A percentile compares a stretch with the other conserved stretches of the same genome.
These are phyloP conservation scores for Tetrastigma voinierianum DNA, from an alignment of 164 flowering plant species.

Conservation along the genomic window DNA sequence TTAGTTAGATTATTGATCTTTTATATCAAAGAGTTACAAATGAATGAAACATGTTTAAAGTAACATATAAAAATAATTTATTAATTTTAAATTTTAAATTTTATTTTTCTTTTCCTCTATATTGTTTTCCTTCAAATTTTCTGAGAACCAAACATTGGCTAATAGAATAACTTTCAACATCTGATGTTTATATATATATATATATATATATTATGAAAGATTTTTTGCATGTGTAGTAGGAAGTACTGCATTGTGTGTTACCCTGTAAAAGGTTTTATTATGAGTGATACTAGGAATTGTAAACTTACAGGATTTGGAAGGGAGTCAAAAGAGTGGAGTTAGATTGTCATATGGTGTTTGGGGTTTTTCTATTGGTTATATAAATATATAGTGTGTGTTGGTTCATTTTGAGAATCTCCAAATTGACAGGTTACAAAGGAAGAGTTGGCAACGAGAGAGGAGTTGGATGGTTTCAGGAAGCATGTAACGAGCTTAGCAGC, in stretches of 20 bases:
- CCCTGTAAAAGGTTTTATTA: not conserved
- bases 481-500: slow-evolving; percentile 98
- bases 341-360: not conserved
- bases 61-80: too few relatives aligned
- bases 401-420: not conserved
- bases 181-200: not conserved
- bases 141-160: too few relatives aligned
- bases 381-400: not conserved
- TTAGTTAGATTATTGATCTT: too few relatives aligned
- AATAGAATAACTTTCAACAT: not conserved
- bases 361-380: not conserved
- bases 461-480: slow-evolving; percentile 76
- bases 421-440: slow-evolving; percentile 84
- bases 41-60: too few relatives aligned
- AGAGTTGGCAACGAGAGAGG: slow-evolving; percentile 76
- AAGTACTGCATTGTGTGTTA: not conserved
- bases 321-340: not conserved
- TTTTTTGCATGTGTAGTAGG: not conserved
- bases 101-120: too few relatives aligned
- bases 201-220: not conserved
- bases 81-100: too few relatives aligned
- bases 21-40: too few relatives aligned
- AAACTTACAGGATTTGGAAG: too few relatives aligned
- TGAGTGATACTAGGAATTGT: too few relatives aligned
- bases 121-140: too few relatives aligned